A percentile compares a stretch with the other conserved stretches of the same genome.
These are phyloP conservation scores for Buxus sempervirens DNA, from an alignment of 164 flowering plant genomes.

Conservation along the genomic window DNA sequence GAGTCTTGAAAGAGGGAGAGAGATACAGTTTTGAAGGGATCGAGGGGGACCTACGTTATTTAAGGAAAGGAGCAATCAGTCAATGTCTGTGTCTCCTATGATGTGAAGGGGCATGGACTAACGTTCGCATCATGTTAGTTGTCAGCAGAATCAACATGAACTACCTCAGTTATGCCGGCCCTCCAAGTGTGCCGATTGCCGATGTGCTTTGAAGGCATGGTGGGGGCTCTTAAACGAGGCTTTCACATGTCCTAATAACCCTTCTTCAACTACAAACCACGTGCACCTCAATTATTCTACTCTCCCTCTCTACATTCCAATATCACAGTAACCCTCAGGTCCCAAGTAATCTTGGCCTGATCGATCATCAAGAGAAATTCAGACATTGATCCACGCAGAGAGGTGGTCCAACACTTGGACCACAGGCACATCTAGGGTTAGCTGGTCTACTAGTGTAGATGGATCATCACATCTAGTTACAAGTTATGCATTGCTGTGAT, in stretches of 20 bases:
- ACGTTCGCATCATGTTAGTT: slow-evolving; percentile 40
- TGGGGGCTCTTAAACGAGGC: slow-evolving; percentile 37
- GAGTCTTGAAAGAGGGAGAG: not conserved
- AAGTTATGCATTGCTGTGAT: too few relatives aligned
- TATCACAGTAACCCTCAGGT: not conserved
- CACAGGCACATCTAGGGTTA: too few relatives aligned
- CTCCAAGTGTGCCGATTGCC: not conserved
- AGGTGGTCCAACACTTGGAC: too few relatives aligned
- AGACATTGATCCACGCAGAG: too few relatives aligned
- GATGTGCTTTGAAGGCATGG: slow-evolving; percentile 10
- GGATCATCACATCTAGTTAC: too few relatives aligned
- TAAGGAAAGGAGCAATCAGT: slow-evolving; percentile 19
- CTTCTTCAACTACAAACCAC: slow-evolving; percentile 54
- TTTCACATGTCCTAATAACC: slow-evolving; percentile 55
- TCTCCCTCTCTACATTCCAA: not conserved
- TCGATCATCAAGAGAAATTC: too few relatives aligned
- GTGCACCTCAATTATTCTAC: slow-evolving; percentile 26
- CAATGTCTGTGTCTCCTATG: slow-evolving; percentile 18
- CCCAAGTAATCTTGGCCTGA: too few relatives aligned
- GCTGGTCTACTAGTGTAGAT: too few relatives aligned
- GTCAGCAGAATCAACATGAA: slow-evolving; percentile 40
- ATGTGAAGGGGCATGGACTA: slow-evolving; percentile 19
- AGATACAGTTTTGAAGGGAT: not conserved
- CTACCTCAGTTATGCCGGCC: slow-evolving; percentile 19
- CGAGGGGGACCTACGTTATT: slow-evolving; percentile 9